Evolutionary conservation across 768 basidiomycete genomes (phyloP).

Genomic region (Paxillus involutus): DNA sequence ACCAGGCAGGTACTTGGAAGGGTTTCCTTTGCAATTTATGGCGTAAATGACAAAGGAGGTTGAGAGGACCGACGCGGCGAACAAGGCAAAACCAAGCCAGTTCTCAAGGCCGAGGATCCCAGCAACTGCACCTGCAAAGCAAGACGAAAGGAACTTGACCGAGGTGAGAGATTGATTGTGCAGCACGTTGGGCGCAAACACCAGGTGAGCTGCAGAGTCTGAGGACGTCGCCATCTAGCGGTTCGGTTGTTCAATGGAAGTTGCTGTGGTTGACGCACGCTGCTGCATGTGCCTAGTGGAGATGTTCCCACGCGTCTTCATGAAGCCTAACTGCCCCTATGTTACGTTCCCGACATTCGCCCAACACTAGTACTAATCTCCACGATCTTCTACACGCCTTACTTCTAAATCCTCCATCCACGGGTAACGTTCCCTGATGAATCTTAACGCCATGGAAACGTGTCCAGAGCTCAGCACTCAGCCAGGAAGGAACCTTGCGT

Average conservation of each 20-base stretch:
- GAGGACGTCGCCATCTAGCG: constrained; percentile 46
- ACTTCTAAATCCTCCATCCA: too few species aligned
- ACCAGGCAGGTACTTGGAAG: constrained; percentile 60
- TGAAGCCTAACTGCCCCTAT: not conserved
- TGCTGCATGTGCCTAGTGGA: too few species aligned
- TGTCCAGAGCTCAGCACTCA: too few species aligned
- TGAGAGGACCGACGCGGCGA: constrained; percentile 63
- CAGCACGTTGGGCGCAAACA: constrained; percentile 66
- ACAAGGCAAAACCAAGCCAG: constrained; percentile 78
- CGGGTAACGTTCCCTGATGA: too few species aligned
- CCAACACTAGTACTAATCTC: too few species aligned
- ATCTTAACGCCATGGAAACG: too few species aligned
- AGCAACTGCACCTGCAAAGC: constrained; percentile 84
- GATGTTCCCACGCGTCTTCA: constrained; percentile 14
- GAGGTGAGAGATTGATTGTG: constrained; percentile 61
- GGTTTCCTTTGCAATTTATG: constrained; percentile 70
- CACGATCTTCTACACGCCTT: too few species aligned
- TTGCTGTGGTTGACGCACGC: not conserved
- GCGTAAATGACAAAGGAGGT: constrained; percentile 64
- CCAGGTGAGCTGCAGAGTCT: constrained; percentile 53
- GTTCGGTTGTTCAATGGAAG: not conserved
- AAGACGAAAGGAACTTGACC: constrained; percentile 79
- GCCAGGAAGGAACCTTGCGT: too few species aligned
- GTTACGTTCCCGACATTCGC: too few species aligned
- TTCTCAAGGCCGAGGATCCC: constrained; percentile 90